Percentiles rank a stretch among this genome's conserved stretches.
phyloP scores from a whole-genome alignment of 306 rosid species.

The Vicia faba region DNA sequence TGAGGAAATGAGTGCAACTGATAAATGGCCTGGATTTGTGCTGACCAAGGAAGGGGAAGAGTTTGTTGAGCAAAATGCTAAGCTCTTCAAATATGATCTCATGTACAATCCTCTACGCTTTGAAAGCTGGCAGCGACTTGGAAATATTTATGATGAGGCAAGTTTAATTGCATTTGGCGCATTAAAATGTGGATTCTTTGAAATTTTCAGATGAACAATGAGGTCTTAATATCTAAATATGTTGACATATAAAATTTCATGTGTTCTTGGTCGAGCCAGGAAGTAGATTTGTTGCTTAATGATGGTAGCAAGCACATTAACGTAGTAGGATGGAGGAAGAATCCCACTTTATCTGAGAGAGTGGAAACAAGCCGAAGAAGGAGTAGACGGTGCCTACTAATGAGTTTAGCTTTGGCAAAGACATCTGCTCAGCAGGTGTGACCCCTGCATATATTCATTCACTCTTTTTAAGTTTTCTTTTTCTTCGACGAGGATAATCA shows the following conservation, averaged over 20 bases:
- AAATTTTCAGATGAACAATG: conserved; percentile 24
- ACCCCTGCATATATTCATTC: conserved; percentile 31
- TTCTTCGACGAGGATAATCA: conserved; percentile 32
- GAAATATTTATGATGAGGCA: conserved; percentile 93
- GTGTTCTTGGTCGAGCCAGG: conserved; percentile 56
- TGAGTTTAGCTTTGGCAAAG: conserved; percentile 98
- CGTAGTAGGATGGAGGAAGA: conserved; percentile 94
- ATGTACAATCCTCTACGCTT: conserved; percentile 82
- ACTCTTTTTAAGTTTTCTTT: conserved; percentile 17
- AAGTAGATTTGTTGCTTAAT: conserved; percentile 93
- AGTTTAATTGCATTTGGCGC: conserved; percentile 32
- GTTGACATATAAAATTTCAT: conserved; percentile 19
- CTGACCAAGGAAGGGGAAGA: conserved; percentile 97
- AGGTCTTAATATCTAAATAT: conserved; percentile 30
- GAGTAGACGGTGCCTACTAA: conserved; percentile 90
- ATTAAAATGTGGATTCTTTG: conserved; percentile 20
- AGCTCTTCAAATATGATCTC: conserved; percentile 87
- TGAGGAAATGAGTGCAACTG: conserved; percentile 96
- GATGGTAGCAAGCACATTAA: conserved; percentile 98
- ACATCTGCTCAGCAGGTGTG: conserved; percentile 80
- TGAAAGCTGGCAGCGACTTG: conserved; percentile 97
- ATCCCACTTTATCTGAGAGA: conserved; percentile 71
- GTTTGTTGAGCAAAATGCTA: conserved; percentile 88
- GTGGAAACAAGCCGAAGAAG: conserved; percentile 95
- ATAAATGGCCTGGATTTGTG: conserved; percentile 97